These are phyloP conservation scores for Kokia cookei DNA, from an alignment of 441 rosid species.

Conservation along the genomic window DNA sequence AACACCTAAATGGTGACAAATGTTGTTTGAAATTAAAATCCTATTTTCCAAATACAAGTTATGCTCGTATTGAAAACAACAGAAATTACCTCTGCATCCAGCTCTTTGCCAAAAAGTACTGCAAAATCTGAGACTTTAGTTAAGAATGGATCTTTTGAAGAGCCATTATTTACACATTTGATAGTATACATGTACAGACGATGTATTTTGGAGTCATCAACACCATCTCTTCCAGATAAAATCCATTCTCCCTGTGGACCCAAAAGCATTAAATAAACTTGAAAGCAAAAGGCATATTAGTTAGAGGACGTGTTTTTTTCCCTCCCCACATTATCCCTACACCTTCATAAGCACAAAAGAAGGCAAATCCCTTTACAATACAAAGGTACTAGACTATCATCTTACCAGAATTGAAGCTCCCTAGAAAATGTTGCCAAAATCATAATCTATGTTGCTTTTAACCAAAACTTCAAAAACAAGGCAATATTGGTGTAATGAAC, in stretches of 20 bases:
- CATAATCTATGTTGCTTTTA: neutral
- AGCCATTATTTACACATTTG: constrained; percentile 55
- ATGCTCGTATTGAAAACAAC: neutral
- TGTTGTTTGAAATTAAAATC: constrained; percentile 7
- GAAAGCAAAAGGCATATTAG: neutral
- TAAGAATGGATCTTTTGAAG: constrained; percentile 87
- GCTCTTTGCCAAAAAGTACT: constrained; percentile 94
- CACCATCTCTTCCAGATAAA: constrained; percentile 65
- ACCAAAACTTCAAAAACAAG: neutral
- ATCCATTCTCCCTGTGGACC: constrained; percentile 95
- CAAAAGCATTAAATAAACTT: constrained; percentile 6
- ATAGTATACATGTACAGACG: constrained; percentile 79
- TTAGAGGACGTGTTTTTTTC: neutral
- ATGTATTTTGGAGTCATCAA: constrained; percentile 44
- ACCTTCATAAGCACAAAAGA: neutral
- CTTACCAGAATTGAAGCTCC: neutral
- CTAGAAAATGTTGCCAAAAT: neutral
- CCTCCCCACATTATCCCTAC: neutral
- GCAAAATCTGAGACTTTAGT: constrained; percentile 90
- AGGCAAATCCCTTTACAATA: neutral
- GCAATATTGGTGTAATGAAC: neutral
- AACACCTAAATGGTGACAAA: constrained; percentile 57
- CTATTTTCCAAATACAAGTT: neutral
- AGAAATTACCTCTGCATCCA: constrained; percentile 97
- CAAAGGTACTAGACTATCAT: neutral